Conservation (phyloP, 2,329 filamentous ascomycete species). For the Fusarium anthophilum region DNA sequence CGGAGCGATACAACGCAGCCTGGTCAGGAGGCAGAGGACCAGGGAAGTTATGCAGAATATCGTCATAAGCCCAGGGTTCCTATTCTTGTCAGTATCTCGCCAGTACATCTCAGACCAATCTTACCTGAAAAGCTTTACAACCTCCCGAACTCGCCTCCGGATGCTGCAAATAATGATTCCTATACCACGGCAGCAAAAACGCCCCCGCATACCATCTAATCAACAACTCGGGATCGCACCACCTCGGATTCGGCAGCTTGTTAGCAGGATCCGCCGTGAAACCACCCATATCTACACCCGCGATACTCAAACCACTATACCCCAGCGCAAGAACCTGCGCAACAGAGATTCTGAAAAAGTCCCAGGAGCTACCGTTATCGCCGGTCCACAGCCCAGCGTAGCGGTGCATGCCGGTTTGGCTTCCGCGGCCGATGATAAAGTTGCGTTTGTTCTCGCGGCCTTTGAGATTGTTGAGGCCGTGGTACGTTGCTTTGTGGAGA, state of each 20-base stretch:
- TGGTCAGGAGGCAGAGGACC: not conserved
- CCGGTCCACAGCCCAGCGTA: not conserved
- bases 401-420: not conserved
- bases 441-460: conserved; percentile 4
- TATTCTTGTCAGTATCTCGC: not conserved
- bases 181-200: not conserved
- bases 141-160: not conserved
- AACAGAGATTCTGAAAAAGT: conserved; percentile 1
- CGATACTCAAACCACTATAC: not conserved
- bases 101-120: rapidly evolving
- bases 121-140: not conserved
- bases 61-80: not conserved
- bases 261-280: not conserved
- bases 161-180: not conserved
- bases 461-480: not conserved
- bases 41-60: not conserved
- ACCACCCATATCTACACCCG: not conserved
- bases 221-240: not conserved
- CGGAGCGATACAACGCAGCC: not conserved
- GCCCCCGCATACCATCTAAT: conserved; percentile 1
- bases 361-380: conserved; percentile 2
- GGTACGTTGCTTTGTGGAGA: not conserved
- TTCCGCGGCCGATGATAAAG: conserved; percentile 1
- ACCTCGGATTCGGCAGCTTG: not conserved
- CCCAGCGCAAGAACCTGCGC: not conserved